A percentile compares a stretch with the other conserved stretches of the same genome.
phyloP scores from a whole-genome alignment of 2,329 filamentous ascomycete genomes.

The Sarocladium strictum region DNA sequence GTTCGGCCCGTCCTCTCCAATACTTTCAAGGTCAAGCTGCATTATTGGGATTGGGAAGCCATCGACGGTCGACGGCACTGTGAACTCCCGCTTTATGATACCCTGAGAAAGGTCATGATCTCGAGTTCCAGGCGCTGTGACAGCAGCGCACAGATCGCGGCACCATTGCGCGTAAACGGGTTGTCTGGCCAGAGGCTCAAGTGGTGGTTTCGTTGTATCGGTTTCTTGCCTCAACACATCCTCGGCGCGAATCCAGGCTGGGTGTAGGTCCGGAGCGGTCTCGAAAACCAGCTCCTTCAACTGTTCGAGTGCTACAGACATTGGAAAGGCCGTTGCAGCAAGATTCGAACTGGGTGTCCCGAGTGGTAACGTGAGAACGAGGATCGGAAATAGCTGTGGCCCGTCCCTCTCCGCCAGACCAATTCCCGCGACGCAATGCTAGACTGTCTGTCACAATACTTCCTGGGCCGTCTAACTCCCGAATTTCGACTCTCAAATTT shows the following conservation, averaged over 20 bases:
- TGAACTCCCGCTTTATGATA: slow-evolving; percentile 22
- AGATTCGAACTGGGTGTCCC: no score
- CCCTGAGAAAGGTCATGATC: slow-evolving; percentile 31
- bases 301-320: background rate
- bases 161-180: slow-evolving; percentile 34
- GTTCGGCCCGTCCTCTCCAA: slow-evolving; percentile 4
- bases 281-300: slow-evolving; percentile 6
- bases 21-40: slow-evolving; percentile 21
- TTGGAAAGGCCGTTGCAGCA: background rate
- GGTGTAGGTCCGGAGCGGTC: slow-evolving; percentile 8
- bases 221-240: background rate
- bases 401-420: no score
- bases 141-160: slow-evolving; percentile 27
- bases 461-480: background rate
- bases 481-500: background rate
- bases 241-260: slow-evolving; percentile 4
- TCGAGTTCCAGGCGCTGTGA: slow-evolving; percentile 28
- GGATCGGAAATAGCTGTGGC: no score
- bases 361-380: no score
- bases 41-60: slow-evolving; percentile 29
- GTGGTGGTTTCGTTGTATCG: background rate
- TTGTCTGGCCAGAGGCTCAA: slow-evolving; percentile 26
- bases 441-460: background rate
- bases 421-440: no score
- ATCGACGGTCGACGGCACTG: slow-evolving; percentile 27